Evolutionary conservation across 495 filamentous ascomycete species (phyloP).

Genomic region (Articulospora tetracladia): DNA sequence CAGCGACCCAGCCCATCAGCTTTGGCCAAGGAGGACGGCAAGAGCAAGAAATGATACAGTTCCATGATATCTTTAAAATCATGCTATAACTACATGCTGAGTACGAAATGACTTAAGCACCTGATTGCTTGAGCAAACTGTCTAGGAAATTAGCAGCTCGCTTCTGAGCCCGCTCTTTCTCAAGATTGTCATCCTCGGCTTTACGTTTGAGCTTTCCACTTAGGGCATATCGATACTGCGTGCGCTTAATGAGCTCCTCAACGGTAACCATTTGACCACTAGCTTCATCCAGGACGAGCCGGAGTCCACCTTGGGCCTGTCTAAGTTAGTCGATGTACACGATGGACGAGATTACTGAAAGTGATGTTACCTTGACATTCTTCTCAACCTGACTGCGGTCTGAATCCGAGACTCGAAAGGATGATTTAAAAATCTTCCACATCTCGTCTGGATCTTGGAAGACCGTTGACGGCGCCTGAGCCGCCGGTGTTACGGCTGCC

Average conservation of each 20-base stretch:
- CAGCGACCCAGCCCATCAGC: no score
- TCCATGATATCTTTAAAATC: no score
- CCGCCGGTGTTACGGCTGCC: not conserved
- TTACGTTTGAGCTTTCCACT: not conserved
- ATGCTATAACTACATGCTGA: no score
- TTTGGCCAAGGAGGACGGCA: no score
- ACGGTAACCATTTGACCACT: constrained; percentile 2
- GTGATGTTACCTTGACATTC: not conserved
- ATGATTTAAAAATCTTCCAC: not conserved
- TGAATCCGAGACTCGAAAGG: not conserved
- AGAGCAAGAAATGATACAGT: no score
- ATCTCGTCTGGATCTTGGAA: not conserved
- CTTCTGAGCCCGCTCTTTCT: not conserved
- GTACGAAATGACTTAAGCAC: no score
- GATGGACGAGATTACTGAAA: not conserved
- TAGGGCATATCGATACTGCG: not conserved
- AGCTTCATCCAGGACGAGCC: constrained; percentile 6
- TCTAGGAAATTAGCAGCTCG: not conserved
- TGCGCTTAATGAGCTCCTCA: constrained; percentile 4
- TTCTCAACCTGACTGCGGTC: not conserved
- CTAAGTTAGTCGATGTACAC: not conserved
- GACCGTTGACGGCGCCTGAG: not conserved
- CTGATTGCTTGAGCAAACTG: not conserved
- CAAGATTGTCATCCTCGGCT: not conserved
- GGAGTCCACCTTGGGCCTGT: constrained; percentile 3